Conservation (phyloP, 139 green algal genomes). For the Chara braunii region DNA sequence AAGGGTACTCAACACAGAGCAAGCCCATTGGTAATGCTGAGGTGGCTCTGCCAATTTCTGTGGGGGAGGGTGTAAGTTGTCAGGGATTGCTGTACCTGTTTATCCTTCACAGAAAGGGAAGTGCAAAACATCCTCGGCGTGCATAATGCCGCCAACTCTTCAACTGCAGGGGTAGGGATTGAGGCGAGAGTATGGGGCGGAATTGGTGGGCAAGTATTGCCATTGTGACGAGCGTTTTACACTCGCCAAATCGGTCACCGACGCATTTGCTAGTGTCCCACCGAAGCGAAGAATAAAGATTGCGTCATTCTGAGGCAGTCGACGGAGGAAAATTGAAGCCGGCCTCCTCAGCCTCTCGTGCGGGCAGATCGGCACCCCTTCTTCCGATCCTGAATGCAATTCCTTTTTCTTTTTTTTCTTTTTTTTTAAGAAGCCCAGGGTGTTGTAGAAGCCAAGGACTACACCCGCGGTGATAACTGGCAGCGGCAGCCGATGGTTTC, state of each 20-base stretch:
- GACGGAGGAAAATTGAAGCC: slow-evolving; percentile 70
- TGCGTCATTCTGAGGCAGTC: slow-evolving; percentile 89
- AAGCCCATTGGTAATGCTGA: too few species aligned
- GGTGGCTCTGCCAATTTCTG: too few species aligned
- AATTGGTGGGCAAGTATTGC: slow-evolving; percentile 78
- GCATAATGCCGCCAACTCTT: slow-evolving; percentile 47
- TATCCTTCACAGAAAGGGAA: too few species aligned
- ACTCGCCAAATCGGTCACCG: slow-evolving; percentile 72
- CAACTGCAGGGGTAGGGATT: slow-evolving; percentile 28
- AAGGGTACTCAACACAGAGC: too few species aligned
- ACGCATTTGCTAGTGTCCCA: slow-evolving; percentile 80
- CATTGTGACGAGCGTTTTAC: slow-evolving; percentile 54
- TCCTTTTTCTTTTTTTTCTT: slow-evolving; percentile 51
- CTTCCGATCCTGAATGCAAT: slow-evolving; percentile 81
- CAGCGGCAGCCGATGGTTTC: slow-evolving; percentile 24
- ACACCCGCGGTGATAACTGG: slow-evolving; percentile 73
- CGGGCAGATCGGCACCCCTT: slow-evolving; percentile 81
- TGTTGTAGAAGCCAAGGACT: slow-evolving; percentile 91
- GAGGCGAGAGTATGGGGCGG: slow-evolving; percentile 42
- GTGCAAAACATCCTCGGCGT: slow-evolving; percentile 44
- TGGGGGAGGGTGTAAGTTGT: too few species aligned
- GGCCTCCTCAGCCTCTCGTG: too few species aligned
- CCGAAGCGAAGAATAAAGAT: slow-evolving; percentile 57
- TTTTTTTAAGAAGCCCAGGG: slow-evolving; percentile 81
- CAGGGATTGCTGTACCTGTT: too few species aligned